Evolutionary conservation across 176 grass and related monocot genomes (phyloP).

Genomic region (bread wheat (Triticum aestivum)): DNA sequence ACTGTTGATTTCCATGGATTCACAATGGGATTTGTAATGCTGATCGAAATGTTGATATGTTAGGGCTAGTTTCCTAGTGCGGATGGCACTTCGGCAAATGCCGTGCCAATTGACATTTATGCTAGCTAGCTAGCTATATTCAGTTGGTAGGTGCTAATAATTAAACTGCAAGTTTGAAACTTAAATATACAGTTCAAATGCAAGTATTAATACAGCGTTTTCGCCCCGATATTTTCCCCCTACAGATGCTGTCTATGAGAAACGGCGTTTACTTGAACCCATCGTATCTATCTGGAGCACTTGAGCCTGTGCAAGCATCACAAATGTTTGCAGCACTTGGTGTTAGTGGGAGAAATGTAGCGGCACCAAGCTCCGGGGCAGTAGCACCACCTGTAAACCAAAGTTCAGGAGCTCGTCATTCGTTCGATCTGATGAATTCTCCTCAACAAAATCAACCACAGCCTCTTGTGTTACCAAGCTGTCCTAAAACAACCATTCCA

Average conservation of each 20-base stretch:
- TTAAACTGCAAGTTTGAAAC: background rate
- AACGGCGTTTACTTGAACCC: constrained; percentile 85
- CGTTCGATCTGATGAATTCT: constrained; percentile 47
- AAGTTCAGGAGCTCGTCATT: constrained; percentile 53
- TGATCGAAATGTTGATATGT: background rate
- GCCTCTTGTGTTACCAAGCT: constrained; percentile 37
- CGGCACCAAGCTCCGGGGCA: constrained; percentile 36
- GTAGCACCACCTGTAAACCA: constrained; percentile 55
- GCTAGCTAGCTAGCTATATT: constrained; percentile 11
- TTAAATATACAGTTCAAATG: too few species aligned
- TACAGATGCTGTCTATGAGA: constrained; percentile 92
- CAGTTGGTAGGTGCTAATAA: background rate
- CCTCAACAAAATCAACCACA: constrained; percentile 44
- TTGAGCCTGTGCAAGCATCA: constrained; percentile 70
- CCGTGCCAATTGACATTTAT: background rate
- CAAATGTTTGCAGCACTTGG: constrained; percentile 71
- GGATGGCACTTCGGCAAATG: too few species aligned
- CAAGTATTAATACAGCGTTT: background rate
- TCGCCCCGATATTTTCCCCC: background rate
- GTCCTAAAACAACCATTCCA: constrained; percentile 41
- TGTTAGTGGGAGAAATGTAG: constrained; percentile 46
- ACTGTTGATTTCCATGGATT: background rate
- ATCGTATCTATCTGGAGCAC: constrained; percentile 64
- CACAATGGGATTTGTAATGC: background rate
- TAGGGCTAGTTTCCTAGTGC: background rate